Evolutionary conservation across 495 filamentous ascomycete genomes (phyloP).

Genomic region (Aspergillus nidulans): DNA sequence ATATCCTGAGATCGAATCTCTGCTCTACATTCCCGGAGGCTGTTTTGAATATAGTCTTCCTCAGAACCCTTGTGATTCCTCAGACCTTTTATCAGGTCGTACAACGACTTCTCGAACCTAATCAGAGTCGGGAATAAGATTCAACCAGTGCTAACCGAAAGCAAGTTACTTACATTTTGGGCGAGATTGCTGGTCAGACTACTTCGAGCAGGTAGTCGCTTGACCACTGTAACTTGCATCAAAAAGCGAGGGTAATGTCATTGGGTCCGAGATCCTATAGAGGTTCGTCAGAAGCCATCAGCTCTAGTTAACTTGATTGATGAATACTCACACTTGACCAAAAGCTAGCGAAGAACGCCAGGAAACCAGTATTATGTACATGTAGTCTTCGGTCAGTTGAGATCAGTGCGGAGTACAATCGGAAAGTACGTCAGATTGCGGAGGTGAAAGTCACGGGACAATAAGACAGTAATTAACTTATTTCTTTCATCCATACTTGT

Average conservation of each 20-base stretch:
- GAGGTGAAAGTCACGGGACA: conserved; percentile 11
- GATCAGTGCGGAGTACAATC: neutral
- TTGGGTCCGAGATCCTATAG: neutral
- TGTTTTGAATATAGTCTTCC: conserved; percentile 86
- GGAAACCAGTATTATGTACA: neutral
- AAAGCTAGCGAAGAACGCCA: neutral
- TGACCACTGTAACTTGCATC: neutral
- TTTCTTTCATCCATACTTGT: neutral
- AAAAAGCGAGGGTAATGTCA: neutral
- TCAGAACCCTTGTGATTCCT: conserved; percentile 91
- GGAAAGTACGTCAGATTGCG: neutral
- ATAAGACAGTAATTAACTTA: neutral
- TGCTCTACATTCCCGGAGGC: conserved; percentile 85
- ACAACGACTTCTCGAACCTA: conserved; percentile 98
- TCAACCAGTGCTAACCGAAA: neutral
- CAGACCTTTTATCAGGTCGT: conserved; percentile 95
- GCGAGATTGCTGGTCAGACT: neutral
- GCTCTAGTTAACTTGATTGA: neutral
- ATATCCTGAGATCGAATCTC: conserved; percentile 90
- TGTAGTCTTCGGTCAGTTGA: no score
- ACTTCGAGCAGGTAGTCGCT: neutral
- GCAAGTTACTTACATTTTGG: conserved; percentile 14
- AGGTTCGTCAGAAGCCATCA: neutral
- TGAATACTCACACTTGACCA: neutral
- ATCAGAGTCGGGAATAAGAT: neutral